Evolutionary conservation across 2,329 filamentous ascomycete genomes (phyloP), one percentile per base, ranked within the genome.

Genomic region (Colletotrichum plurivorum): DNA sequence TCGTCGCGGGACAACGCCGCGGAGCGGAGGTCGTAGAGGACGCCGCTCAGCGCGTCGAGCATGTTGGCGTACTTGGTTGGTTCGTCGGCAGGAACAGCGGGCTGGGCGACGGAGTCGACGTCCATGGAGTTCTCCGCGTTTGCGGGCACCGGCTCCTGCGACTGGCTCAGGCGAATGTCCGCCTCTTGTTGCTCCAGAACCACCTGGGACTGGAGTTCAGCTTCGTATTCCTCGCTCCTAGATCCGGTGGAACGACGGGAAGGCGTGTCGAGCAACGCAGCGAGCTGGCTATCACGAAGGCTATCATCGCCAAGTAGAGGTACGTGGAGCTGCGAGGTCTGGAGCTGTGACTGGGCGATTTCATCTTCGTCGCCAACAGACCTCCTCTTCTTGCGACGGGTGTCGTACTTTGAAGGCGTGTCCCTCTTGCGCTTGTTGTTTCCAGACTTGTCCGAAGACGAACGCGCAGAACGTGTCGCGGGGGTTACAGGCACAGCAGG

Each of bases 1-100:
- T 93, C 90, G 12, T 88, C 84, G 12, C 88, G 85, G 16, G 89
- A 89, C 49, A 97, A 80, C 16, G 87, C 83, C 22, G 90, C 84
- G 31, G 81, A 82, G 62, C 85, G 87, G 67, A 94, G 83, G 71
- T 89, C 85, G 20, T 84, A 83, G 25, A 96, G 78, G 0, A 92
- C 83, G 20, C 81, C 82, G 70, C 81, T 84, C 51, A 92, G 84
- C 45, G 85, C 82, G 68, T 78, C 78, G 70, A 90, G 82, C 68
- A 93, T 89, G 39, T 9, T n/a, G 20, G 46, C 75, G 71, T 83
- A 77, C 27, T 82, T 77, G 46, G 80, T 76, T 69, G 81, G 76
- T 69, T 77, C 74, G 57, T 80, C 76, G 71, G 77, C 56, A 5
- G 16, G 22, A 9, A 15, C 16, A 16, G 41, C 39, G 3, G 56